Evolutionary conservation across 192 early-diverging fungal genomes (phyloP).

Genomic region (Backusella sp.): DNA sequence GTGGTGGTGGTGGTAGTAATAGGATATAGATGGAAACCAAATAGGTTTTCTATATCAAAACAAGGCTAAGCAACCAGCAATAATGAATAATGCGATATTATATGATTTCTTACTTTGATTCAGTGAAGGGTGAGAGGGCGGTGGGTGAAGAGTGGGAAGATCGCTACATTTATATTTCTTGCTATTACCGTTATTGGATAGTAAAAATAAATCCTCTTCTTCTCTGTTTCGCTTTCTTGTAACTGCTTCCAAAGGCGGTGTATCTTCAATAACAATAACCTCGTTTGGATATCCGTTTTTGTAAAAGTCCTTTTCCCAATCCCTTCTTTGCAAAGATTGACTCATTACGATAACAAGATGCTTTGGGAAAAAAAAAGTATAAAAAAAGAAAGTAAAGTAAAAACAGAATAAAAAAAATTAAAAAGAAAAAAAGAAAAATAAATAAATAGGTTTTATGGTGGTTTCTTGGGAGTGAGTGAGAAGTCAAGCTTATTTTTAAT

Average conservation of each 20-base stretch:
- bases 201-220: background rate
- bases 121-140: background rate
- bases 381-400: background rate
- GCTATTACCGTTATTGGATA: background rate
- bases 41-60: background rate
- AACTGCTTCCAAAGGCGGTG: constrained; percentile 19
- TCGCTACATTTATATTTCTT: constrained; percentile 3
- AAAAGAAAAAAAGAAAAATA: constrained; percentile 4
- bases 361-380: background rate
- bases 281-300: constrained; percentile 41
- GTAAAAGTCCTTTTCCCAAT: constrained; percentile 38
- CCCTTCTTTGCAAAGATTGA: constrained; percentile 1
- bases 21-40: constrained; percentile 8
- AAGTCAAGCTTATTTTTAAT: constrained; percentile 4
- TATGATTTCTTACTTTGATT: constrained; percentile 5
- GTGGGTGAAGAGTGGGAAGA: background rate
- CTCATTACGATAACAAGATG: background rate
- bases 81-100: background rate
- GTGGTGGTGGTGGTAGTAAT: background rate
- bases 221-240: background rate
- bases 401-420: background rate
- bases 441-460: background rate
- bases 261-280: constrained; percentile 42
- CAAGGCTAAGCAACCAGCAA: background rate
- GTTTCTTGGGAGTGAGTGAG: background rate